Percentiles rank a stretch among this genome's conserved stretches.
Conservation (phyloP, 1,139 yeast genomes). For the Yamadazyma membranifaciens region DNA sequence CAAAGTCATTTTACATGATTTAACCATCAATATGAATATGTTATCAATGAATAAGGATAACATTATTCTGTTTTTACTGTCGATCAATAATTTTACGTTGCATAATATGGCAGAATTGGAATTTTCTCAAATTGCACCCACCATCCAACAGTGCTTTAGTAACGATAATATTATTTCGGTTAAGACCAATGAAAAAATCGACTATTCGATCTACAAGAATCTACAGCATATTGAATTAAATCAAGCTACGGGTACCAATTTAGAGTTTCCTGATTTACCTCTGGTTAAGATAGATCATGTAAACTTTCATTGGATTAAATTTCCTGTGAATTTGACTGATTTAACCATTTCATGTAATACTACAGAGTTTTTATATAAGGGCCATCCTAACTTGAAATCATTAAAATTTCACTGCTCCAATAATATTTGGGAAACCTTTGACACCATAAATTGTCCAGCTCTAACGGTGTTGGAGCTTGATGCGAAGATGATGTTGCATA, state of each 20-base stretch:
- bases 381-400: not conserved
- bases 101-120: not conserved
- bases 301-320: not conserved
- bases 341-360: not conserved
- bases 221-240: not conserved
- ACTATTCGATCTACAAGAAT: not conserved
- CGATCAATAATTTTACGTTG: not conserved
- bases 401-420: too few relatives aligned
- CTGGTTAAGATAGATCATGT: not conserved
- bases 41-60: not conserved
- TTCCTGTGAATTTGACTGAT: not conserved
- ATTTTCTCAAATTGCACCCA: not conserved
- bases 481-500: too few relatives aligned
- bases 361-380: not conserved
- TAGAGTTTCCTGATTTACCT: not conserved
- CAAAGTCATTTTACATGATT: not conserved
- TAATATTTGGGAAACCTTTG: not conserved
- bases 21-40: not conserved
- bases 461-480: too few relatives aligned
- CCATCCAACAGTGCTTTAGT: not conserved
- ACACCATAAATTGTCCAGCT: not conserved
- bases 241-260: not conserved
- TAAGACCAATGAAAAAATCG: not conserved
- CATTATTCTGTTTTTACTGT: not conserved
- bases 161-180: constrained; percentile 1